Conservation (phyloP, 345 rosid genomes). For the Hevea brasiliensis region DNA sequence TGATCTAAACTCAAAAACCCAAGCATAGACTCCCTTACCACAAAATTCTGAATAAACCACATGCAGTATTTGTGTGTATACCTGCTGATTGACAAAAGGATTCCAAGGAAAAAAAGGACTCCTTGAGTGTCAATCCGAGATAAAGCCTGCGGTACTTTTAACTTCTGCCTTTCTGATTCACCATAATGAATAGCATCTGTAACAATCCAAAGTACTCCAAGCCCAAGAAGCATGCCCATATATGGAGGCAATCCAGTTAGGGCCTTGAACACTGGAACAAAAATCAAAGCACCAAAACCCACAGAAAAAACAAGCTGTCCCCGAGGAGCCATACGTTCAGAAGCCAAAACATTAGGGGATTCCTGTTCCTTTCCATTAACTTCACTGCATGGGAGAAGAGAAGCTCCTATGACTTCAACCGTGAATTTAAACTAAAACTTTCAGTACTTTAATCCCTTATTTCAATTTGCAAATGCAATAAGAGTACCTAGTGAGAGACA, state of each 20-base stretch:
- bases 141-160: constrained; percentile 94
- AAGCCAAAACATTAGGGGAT: constrained; percentile 56
- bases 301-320: constrained; percentile 81
- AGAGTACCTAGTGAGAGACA: constrained; percentile 83
- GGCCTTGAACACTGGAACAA: constrained; percentile 92
- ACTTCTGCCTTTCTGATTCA: constrained; percentile 81
- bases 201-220: constrained; percentile 95
- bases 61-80: constrained; percentile 18
- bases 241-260: constrained; percentile 93
- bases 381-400: constrained; percentile 55
- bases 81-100: constrained; percentile 92
- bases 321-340: constrained; percentile 93
- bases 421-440: constrained; percentile 11
- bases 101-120: constrained; percentile 90
- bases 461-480: constrained; percentile 27
- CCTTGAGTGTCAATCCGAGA: constrained; percentile 95
- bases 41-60: neutral
- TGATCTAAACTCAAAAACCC: too few species aligned
- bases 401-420: constrained; percentile 30
- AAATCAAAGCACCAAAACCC: constrained; percentile 83
- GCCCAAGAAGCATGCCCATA: constrained; percentile 93
- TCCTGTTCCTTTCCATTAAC: constrained; percentile 79
- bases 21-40: too few species aligned
- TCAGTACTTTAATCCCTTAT: constrained; percentile 1
- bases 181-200: constrained; percentile 97